These are phyloP conservation scores for Orbilia ellipsospora DNA, from an alignment of 2,329 filamentous ascomycete genomes.

Conservation along the genomic window DNA sequence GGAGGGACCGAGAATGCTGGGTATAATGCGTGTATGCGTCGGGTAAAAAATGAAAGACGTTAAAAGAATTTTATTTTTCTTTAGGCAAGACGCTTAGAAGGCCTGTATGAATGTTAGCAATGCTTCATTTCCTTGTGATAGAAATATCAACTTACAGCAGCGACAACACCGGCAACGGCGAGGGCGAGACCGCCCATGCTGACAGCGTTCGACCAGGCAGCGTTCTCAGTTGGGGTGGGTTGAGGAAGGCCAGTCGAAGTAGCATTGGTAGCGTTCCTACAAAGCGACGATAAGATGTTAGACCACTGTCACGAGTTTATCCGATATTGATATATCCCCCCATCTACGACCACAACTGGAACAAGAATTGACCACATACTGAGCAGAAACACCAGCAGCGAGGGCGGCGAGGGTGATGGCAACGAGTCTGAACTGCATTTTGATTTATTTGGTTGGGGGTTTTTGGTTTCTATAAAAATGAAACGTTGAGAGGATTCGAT, in stretches of 20 bases:
- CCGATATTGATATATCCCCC: background rate
- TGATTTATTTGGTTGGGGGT: constrained; percentile 50
- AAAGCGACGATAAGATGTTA: constrained; percentile 14
- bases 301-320: constrained; percentile 10
- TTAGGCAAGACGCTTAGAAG: constrained; percentile 44
- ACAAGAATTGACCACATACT: constrained; percentile 35
- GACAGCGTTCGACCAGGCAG: constrained; percentile 58
- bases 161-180: constrained; percentile 58
- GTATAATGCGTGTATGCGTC: constrained; percentile 55
- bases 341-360: background rate
- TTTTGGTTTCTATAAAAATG: constrained; percentile 13
- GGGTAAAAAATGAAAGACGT: constrained; percentile 27
- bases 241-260: constrained; percentile 38
- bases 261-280: constrained; percentile 29
- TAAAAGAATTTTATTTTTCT: constrained; percentile 43
- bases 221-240: constrained; percentile 40
- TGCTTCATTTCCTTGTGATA: constrained; percentile 55
- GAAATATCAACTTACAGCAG: constrained; percentile 56
- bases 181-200: constrained; percentile 58
- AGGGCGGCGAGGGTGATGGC: constrained; percentile 57
- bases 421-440: constrained; percentile 59
- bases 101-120: constrained; percentile 46
- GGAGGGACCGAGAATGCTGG: constrained; percentile 54
- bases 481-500: constrained; percentile 40
- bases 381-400: constrained; percentile 56